These are phyloP conservation scores for Colletotrichum sp. DNA, from an alignment of 2,329 filamentous ascomycete species.

Conservation along the genomic window DNA sequence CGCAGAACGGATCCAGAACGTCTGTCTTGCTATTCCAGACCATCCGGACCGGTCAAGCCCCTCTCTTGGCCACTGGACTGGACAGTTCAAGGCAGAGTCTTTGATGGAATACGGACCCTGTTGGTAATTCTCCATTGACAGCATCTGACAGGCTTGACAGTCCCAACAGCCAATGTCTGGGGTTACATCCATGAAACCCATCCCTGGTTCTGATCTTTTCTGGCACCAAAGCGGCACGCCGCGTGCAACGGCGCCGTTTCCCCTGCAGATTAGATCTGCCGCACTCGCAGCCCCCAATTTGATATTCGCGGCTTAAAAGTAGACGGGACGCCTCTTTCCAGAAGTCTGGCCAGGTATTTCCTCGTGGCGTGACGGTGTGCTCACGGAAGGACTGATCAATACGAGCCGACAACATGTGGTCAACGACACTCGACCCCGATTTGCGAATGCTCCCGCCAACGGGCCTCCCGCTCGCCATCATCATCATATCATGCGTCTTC, in stretches of 20 bases:
- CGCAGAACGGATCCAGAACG: neutral
- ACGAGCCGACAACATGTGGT: conserved; percentile 10
- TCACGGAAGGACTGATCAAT: neutral
- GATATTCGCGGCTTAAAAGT: neutral
- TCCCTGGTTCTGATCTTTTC: conserved; percentile 2
- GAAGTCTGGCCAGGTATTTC: neutral
- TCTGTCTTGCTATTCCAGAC: neutral
- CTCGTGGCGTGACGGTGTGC: neutral
- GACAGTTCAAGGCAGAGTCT: neutral
- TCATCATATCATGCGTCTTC: conserved; percentile 12
- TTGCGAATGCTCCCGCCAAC: conserved; percentile 8
- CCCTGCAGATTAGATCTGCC: conserved; percentile 6
- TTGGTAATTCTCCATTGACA: neutral
- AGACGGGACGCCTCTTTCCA: neutral
- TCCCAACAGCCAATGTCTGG: neutral
- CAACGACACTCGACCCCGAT: conserved; percentile 11
- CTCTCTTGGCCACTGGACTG: neutral
- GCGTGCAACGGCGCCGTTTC: neutral
- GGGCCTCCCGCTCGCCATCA: conserved; percentile 13
- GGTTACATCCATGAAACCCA: conserved; percentile 12
- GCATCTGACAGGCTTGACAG: neutral
- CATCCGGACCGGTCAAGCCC: neutral
- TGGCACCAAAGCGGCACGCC: neutral
- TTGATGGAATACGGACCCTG: neutral
- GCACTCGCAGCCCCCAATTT: neutral